Conservation (phyloP, 768 basidiomycete genomes). For the Rubroboletus pulcherrimus region DNA sequence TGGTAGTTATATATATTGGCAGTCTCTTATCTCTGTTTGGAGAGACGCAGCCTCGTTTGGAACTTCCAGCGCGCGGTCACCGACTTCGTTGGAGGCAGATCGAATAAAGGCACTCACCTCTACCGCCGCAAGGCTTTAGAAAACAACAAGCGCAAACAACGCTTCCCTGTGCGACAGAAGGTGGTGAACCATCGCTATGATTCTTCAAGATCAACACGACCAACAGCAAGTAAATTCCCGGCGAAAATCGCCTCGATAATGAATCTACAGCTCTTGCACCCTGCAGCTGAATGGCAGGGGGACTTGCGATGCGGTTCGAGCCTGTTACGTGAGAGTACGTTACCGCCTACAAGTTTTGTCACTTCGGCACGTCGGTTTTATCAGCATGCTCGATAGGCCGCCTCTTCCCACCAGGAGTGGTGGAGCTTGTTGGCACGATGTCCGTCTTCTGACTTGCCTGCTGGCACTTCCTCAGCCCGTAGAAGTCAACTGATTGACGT, state of each 20-base stretch:
- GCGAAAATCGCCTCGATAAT: background rate
- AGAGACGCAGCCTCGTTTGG: background rate
- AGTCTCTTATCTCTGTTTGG: background rate
- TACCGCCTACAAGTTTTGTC: constrained; percentile 1
- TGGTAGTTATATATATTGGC: background rate
- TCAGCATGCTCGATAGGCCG: background rate
- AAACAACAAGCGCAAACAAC: constrained; percentile 1
- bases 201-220: background rate
- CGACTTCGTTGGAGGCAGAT: background rate
- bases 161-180: background rate
- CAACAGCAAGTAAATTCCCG: no score
- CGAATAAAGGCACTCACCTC: no score
- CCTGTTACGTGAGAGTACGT: constrained; percentile 14
- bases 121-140: background rate
- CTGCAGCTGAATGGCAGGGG: background rate
- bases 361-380: background rate
- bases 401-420: background rate
- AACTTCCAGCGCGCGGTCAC: background rate
- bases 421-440: background rate
- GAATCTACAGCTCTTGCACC: background rate
- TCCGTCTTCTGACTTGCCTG: constrained; percentile 5
- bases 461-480: background rate
- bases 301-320: background rate
- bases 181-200: background rate
- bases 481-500: constrained; percentile 7